Base-by-base conservation (phyloP, 768 basidiomycete genomes). In the Tricholoma sp. region DNA sequence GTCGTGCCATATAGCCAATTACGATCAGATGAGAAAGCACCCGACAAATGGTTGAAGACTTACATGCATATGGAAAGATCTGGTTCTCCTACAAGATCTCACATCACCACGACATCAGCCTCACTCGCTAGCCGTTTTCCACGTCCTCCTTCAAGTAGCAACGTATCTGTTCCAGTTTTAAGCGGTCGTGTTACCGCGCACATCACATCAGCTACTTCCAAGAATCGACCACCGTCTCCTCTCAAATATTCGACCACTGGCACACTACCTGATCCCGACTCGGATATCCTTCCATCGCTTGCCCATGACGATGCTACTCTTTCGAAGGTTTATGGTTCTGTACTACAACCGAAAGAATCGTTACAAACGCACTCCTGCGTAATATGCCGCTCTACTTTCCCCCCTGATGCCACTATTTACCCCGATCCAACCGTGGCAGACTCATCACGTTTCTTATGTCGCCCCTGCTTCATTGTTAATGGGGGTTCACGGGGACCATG, bases 391-490 rank as follows among this genome's bases (percentile, higher is more conserved):
- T 68, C 76, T 0, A 73, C 77, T 9, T 94, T 93, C 64, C 80
- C 84, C 34, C 90, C 91, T 2, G 91, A 94, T 67, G 82, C 88
- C 18, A 94, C 91, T 31, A 90, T 94, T 57, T 94, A 91, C 65
- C 91, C 91, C 1, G 86, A 91, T 63, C 87, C 86, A 37, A 67
- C 68, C 53, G 62, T 65, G n/a, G 58, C 70, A 5, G 65, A 63
- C 50, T 65, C 69, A 9, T 73, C 73, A n/a, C 79, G 81, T 2
- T 93, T 90, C 68, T 72, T 92, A 13, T 94, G 91, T 68, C 81
- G 83, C 28, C 71, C 80, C 20, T 94, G 91, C 67, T 94, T 90
- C 64, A 74, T 78, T 20, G 59, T 67, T 31, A 84, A 85, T 56
- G 91, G 91, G 29, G 91, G 91, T 32, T 87, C 89, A 1, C 88